Evolutionary conservation across 2,329 filamentous ascomycete species (phyloP), one percentile per base, ranked within the genome.

Genomic region (Setomelanomma holmii): DNA sequence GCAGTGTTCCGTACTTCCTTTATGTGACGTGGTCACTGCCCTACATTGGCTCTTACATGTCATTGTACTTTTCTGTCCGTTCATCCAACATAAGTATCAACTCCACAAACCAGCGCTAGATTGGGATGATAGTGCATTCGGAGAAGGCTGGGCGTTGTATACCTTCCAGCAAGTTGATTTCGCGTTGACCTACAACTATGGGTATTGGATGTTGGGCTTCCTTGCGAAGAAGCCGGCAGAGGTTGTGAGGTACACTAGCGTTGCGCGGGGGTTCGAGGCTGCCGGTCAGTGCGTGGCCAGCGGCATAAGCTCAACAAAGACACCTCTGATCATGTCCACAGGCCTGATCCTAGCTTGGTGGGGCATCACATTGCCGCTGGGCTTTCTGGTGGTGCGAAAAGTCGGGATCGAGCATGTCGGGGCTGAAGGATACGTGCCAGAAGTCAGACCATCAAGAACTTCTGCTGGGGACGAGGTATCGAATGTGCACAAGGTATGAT

Each of bases 161-260:
- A 67, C 75, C 14, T 56, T 74, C 30, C 69, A 60, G 66, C 72
- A 71, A 48, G 61, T 71, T 16, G 69, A 69, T 40, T 72, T 66
- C 45, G 61, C 63, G 0, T 50, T 73, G 43, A 63, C 67, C 6
- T 71, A 73, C 49, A 74, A 73, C 47, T 73, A 69, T 27, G 67
- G 68, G 2, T 76, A 73, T 41, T 75, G 71, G 68, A 51, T 75
- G 1, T 61, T 72, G 7, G 66, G 70, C 3, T 71, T 63, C 19
- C 20, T 71, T 19, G 67, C 64, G 7, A 61, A 57, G 44, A 56
- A 63, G 5, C 60, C 65, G 1, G 61, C 48, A 11, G 67, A 69
- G 27, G 55, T 65, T 6, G 56, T 64, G 4, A 47, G 69, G 19
- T 69, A 58, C 19, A 62, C 63, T 40, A 67, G 59, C 5, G 52